These are phyloP conservation scores for Rosa rugosa DNA, from an alignment of 306 rosid genomes.

Conservation along the genomic window DNA sequence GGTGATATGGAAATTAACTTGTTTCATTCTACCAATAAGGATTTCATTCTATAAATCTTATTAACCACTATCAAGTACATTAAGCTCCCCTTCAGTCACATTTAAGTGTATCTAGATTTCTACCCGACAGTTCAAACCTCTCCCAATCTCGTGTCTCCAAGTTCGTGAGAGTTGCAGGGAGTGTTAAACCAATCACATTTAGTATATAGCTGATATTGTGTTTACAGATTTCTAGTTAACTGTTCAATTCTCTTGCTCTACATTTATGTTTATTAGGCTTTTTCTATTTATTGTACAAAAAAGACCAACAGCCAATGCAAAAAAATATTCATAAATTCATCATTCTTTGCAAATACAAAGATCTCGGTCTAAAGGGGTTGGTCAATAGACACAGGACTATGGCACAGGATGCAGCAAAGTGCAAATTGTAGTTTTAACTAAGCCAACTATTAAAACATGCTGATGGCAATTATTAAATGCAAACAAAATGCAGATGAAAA, in stretches of 20 bases:
- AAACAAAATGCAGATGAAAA: slow-evolving; percentile 9
- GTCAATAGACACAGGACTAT: background rate
- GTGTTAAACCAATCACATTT: background rate
- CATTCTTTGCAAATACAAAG: background rate
- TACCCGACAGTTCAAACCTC: background rate
- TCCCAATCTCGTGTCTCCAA: background rate
- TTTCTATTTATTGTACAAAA: background rate
- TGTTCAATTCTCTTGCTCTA: background rate
- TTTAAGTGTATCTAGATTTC: background rate
- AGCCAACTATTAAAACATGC: background rate
- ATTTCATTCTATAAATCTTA: background rate
- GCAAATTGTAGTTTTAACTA: slow-evolving; percentile 1
- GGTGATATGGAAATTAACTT: background rate
- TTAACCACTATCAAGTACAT: background rate
- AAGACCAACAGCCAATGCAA: background rate
- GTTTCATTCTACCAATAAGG: background rate
- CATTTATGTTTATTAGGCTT: background rate
- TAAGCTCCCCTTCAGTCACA: background rate
- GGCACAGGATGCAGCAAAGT: background rate
- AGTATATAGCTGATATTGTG: background rate
- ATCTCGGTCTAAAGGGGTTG: background rate
- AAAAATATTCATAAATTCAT: background rate
- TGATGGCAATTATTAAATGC: background rate
- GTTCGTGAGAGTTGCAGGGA: background rate
- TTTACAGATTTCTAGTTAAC: background rate